Percentiles rank a stretch among this genome's conserved stretches.
These are phyloP conservation scores for Closterium sp. DNA, from an alignment of 139 green algal genomes.

Conservation along the genomic window DNA sequence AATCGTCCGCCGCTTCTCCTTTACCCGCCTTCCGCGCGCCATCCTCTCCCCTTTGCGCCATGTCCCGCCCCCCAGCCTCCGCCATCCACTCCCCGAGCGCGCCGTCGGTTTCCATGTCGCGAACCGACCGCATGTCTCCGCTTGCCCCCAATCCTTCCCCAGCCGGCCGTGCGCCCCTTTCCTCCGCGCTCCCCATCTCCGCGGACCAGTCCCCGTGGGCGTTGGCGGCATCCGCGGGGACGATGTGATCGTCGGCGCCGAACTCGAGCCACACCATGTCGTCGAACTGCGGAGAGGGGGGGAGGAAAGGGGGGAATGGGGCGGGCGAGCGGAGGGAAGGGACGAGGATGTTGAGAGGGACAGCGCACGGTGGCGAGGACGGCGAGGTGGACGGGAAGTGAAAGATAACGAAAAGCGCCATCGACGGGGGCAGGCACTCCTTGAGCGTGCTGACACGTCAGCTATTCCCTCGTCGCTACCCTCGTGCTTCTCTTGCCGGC, in stretches of 20 bases:
- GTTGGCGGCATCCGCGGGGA: neutral
- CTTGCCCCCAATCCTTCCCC: neutral
- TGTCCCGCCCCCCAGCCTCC: neutral
- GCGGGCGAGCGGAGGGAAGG: too few relatives aligned
- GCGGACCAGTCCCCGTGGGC: neutral
- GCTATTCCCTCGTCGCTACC: neutral
- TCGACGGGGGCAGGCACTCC: neutral
- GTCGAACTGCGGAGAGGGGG: neutral
- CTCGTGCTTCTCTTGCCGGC: neutral
- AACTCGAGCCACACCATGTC: slow-evolving; percentile 11
- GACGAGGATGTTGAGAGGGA: neutral
- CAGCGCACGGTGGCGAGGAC: too few relatives aligned
- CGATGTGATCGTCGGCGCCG: neutral
- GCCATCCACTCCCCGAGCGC: neutral
- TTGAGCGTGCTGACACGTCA: too few relatives aligned
- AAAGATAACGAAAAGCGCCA: neutral
- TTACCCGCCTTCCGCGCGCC: neutral
- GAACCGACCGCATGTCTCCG: neutral
- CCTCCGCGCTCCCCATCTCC: neutral
- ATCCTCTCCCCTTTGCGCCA: neutral
- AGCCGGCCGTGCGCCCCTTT: neutral
- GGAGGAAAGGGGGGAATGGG: neutral
- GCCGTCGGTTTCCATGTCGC: neutral
- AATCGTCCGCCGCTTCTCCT: neutral
- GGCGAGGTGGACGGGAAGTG: too few relatives aligned